Evolutionary conservation across 257 asterid genomes (phyloP).

Genomic region (Eucommia ulmoides): DNA sequence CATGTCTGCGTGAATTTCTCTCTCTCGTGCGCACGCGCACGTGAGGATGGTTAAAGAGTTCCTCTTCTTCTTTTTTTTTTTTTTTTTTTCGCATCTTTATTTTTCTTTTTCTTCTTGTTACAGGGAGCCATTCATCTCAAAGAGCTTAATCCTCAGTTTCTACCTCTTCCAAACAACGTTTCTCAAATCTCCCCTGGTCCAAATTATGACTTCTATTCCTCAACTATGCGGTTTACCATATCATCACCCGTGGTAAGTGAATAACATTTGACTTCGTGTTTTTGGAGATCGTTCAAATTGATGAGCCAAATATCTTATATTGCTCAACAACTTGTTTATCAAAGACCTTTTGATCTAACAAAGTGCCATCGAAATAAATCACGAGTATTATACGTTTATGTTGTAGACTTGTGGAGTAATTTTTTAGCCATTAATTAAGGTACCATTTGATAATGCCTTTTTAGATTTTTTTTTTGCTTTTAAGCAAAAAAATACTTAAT

Average conservation of each 20-base stretch:
- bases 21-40: too few species aligned
- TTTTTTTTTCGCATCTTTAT: neutral
- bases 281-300: neutral
- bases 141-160: slow-evolving; percentile 50
- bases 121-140: slow-evolving; percentile 57
- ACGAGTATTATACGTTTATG: too few species aligned
- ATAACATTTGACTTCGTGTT: neutral
- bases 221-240: slow-evolving; percentile 77
- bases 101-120: slow-evolving; percentile 6
- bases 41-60: too few species aligned
- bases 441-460: too few species aligned
- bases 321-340: neutral
- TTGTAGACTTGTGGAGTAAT: too few species aligned
- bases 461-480: too few species aligned
- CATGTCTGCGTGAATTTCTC: too few species aligned
- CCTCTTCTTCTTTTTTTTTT: too few species aligned
- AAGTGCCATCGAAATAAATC: too few species aligned
- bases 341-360: neutral
- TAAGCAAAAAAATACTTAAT: too few species aligned
- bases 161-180: slow-evolving; percentile 82
- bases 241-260: slow-evolving; percentile 80
- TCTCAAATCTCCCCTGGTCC: slow-evolving; percentile 82
- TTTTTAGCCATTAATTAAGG: too few species aligned
- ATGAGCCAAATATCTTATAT: neutral
- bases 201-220: slow-evolving; percentile 77